A percentile compares a stretch with the other conserved stretches of the same genome.
phyloP scores from a whole-genome alignment of 108 stramenopile species.

The Bacterosira constricta region DNA sequence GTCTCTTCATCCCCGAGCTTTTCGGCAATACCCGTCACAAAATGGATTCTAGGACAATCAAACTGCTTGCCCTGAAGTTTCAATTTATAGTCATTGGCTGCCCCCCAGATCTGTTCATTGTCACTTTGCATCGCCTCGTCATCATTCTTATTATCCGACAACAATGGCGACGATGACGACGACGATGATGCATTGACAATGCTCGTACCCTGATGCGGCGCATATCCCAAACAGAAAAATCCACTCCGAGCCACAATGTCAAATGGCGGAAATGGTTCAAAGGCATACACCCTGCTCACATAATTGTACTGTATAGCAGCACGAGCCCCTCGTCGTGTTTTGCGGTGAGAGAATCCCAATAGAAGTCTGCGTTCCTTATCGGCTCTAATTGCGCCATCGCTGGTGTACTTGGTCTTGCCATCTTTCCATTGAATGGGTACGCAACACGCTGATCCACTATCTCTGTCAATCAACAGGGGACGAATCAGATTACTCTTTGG shows the following conservation, averaged over 20 bases:
- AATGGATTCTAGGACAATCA: slow-evolving; percentile 47
- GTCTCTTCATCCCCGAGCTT: slow-evolving; percentile 40
- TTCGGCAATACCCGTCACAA: slow-evolving; percentile 46
- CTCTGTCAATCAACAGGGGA: slow-evolving; percentile 24
- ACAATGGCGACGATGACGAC: too few relatives aligned
- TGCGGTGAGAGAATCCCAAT: slow-evolving; percentile 48
- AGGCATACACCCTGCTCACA: slow-evolving; percentile 41
- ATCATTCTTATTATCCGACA: too few relatives aligned
- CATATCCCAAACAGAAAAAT: slow-evolving; percentile 51
- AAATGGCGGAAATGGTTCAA: slow-evolving; percentile 42
- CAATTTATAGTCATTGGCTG: slow-evolving; percentile 34
- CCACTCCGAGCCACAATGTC: slow-evolving; percentile 47
- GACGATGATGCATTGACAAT: too few relatives aligned
- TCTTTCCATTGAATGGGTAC: slow-evolving; percentile 37
- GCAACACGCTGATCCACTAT: slow-evolving; percentile 53
- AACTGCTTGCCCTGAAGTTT: slow-evolving; percentile 13
- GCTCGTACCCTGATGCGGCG: neutral
- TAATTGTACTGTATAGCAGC: slow-evolving; percentile 19
- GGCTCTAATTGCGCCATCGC: neutral
- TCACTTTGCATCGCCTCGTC: slow-evolving; percentile 15
- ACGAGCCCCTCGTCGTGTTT: slow-evolving; percentile 7
- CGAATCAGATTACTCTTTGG: neutral
- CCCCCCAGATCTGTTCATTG: slow-evolving; percentile 40
- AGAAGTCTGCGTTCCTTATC: slow-evolving; percentile 14
- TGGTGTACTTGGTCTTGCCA: neutral